phyloP scores from a whole-genome alignment of 495 filamentous ascomycete species.

The Immersiella caudata region DNA sequence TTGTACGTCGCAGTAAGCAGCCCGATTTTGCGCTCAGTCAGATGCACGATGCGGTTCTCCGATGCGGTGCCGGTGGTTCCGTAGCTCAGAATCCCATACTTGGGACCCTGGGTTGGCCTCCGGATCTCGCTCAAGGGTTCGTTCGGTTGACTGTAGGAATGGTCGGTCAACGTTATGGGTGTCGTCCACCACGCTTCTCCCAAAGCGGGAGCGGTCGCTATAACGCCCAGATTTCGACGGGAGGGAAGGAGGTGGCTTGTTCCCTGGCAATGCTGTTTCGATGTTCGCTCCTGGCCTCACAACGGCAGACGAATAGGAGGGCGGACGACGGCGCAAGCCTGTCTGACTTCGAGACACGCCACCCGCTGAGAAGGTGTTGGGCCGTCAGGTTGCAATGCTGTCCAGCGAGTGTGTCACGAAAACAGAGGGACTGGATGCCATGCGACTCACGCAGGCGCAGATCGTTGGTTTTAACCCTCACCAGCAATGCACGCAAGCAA shows the following conservation, averaged over 20 bases:
- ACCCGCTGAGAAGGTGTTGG: not conserved
- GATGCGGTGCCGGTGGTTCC: slow-evolving; percentile 6
- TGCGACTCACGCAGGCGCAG: not conserved
- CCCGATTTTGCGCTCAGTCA: not conserved
- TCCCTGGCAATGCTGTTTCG: slow-evolving; percentile 7
- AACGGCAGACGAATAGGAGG: not conserved
- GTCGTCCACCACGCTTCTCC: not conserved
- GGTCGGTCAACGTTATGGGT: not conserved
- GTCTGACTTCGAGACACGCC: not conserved
- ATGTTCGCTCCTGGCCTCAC: not conserved
- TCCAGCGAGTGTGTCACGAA: not conserved
- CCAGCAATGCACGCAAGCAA: not conserved
- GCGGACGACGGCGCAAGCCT: not conserved
- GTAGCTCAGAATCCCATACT: not conserved
- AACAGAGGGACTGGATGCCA: not conserved
- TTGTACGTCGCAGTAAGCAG: not conserved
- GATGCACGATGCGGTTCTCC: not conserved
- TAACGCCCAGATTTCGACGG: slow-evolving; percentile 2
- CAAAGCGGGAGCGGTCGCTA: not conserved
- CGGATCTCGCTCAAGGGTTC: not conserved
- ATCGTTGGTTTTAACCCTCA: not conserved
- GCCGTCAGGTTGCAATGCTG: not conserved
- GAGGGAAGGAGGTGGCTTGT: slow-evolving; percentile 9
- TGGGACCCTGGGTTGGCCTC: not conserved
- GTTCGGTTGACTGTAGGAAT: not conserved